Conservation (phyloP, 352 stramenopile genomes). For the Globisporangium polare region DNA sequence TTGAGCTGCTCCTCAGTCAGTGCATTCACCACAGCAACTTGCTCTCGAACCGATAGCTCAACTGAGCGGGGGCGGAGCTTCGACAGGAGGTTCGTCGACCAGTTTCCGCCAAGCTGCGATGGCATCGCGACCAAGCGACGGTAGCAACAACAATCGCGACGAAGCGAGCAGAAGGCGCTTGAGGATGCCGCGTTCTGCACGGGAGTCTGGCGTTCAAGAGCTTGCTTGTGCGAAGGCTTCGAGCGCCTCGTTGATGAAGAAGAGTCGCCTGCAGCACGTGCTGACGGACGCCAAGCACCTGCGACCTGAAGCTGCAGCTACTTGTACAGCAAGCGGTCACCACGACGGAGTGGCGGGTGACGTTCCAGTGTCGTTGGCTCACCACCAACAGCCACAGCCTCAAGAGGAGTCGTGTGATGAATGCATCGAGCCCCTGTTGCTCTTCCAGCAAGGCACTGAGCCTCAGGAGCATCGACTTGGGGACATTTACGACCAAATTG, state of each 20-base stretch:
- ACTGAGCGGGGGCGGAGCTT: too few species aligned
- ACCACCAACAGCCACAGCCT: background rate
- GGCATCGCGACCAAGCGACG: background rate
- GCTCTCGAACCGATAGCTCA: too few species aligned
- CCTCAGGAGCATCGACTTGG: background rate
- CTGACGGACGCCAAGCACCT: conserved; percentile 14
- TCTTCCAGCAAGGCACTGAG: background rate
- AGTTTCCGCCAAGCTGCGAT: background rate
- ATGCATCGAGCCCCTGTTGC: background rate
- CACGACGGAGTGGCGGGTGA: background rate
- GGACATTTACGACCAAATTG: background rate
- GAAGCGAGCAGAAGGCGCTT: background rate
- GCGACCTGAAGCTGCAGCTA: background rate
- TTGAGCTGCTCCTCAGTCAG: too few species aligned
- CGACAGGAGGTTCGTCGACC: background rate
- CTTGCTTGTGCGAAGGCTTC: background rate
- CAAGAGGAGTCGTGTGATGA: background rate
- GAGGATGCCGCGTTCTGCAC: background rate
- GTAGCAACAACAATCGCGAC: background rate
- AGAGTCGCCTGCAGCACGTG: conserved; percentile 18
- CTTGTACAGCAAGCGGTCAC: too few species aligned
- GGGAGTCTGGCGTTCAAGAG: background rate
- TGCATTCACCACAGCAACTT: too few species aligned
- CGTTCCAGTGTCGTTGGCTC: too few species aligned
- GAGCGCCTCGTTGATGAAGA: conserved; percentile 10